Evolutionary conservation across 164 flowering plant genomes (phyloP), one percentile per base, ranked within the genome.

Genomic region (Tinospora cordifolia): DNA sequence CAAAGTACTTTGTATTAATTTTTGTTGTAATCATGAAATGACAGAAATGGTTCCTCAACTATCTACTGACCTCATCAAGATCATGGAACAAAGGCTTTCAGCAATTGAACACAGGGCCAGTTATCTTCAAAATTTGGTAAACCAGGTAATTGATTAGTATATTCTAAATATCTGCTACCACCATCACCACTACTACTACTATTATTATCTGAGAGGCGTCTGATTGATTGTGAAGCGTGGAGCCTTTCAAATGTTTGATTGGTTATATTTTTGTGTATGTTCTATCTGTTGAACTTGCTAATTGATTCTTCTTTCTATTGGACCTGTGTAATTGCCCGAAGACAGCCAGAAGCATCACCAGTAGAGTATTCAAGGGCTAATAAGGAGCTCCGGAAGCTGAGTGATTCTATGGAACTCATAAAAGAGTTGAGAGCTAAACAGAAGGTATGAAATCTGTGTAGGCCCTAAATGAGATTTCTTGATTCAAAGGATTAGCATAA

Each of bases 281-380:
- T 9, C 47, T 63, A 8, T 4, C 39, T 38, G 25, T 40, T 49
- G 36, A 19, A 26, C 34, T 38, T 69, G 63, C 63, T 69, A 19
- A 74, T 51, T 63, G 38, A 51, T 65, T 64, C 10, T 68, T 54
- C 38, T 19, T 66, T 64, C 74, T 4, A 15, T 69, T 62, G 21
- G 68, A 68, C 51, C 30, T 75, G 65, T 66, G 76, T 58, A 79
- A 51, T 83, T 77, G 71, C 36, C 62, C 86, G 81, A 93, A 90
- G 95, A 84, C 90, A 92, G 99, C 93, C 97, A 17, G 95, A 88
- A 73, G 85, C 84, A 75, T 80, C 87, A 54, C 90, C 89, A 7
- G 71, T 79, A 1, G 97, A 94, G 73, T 94, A 81, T 76, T 80
- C 91, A 9, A 86, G 72, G 74, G 97, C 93, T 39, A 90, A 92